Evolutionary conservation across 306 rosid genomes (phyloP), one percentile per base, ranked within the genome.

Genomic region (Quercus aquifolioides): DNA sequence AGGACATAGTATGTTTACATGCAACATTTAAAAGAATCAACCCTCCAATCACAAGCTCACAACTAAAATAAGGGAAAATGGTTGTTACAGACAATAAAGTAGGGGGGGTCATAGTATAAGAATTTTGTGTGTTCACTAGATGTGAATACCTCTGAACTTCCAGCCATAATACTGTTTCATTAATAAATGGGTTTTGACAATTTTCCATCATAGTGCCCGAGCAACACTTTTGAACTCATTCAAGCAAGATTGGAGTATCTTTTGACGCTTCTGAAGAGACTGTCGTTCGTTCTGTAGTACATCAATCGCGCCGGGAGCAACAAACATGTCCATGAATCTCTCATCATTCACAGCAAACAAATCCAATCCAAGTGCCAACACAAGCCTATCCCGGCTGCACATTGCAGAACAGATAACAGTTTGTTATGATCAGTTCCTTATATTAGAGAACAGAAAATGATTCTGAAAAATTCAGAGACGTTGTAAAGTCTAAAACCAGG

Each of bases 281-380:
- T 90, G 93, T 54, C 79, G 83, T 41, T 95, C 94, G 31, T 80
- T 88, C 76, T 90, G 92, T 46, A 92, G 83, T 73, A 85, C 77
- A 78, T 92, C 92, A 76, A 91, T 85, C 52, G 99, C 97, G 8
- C 95, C 94, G 1, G 99, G 99, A 25, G 97, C 97, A 20, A 95
- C 91, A 87, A 95, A 95, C 99, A 93, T 92, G 84, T 91, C 97
- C 97, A 89, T 90, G 87, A 92, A 95, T 74, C 88, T 95, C 70
- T 92, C 98, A 76, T 95, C 99, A 35, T 90, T 92, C 79, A 91
- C 96, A 8, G 97, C 99, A 83, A 95, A 95, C 85, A 95, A 84
- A 81, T 95, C 96, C 74, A 95, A 84, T 21, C 92, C 94, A 5
- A 94, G 90, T 81, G 97, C 94, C 89, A 91, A 88, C 30, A 91